A percentile compares a stretch with the other conserved stretches of the same genome.
These are phyloP conservation scores for Mesembryanthemum crystallinum DNA, from an alignment of 148 eudicot genomes.

Conservation along the genomic window DNA sequence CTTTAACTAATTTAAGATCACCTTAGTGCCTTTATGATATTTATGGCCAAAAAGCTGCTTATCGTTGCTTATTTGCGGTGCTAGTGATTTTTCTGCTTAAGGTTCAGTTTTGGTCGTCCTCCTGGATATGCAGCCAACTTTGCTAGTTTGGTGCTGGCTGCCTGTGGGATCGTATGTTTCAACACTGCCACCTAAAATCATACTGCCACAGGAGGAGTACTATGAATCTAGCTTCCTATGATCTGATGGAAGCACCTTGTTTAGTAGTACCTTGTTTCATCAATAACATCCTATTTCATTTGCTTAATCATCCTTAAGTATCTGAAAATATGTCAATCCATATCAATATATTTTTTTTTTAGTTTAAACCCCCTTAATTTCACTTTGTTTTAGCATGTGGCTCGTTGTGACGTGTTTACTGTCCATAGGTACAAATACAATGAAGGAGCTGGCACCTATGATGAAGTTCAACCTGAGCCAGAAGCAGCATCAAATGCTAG, in stretches of 20 bases:
- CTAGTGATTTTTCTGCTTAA: background rate
- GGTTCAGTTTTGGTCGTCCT: background rate
- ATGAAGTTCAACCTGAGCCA: constrained; percentile 42
- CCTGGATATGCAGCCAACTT: background rate
- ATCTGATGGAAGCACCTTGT: background rate
- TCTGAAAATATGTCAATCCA: background rate
- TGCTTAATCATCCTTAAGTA: no score
- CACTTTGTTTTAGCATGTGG: background rate
- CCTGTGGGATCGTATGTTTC: background rate
- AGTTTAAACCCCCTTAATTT: background rate
- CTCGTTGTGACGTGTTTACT: constrained; percentile 3
- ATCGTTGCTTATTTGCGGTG: background rate
- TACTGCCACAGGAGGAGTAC: no score
- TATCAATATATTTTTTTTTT: background rate
- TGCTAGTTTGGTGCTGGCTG: background rate
- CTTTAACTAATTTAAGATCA: background rate
- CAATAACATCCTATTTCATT: background rate
- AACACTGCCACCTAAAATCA: background rate
- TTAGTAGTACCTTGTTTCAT: background rate
- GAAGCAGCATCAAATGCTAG: constrained; percentile 37
- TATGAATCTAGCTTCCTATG: background rate
- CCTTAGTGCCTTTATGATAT: background rate
- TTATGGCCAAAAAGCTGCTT: background rate
- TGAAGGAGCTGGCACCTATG: constrained; percentile 54
- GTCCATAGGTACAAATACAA: constrained; percentile 70